Evolutionary conservation across 208 protist species (phyloP).

Genomic region (Leishmania martiniquensis): DNA sequence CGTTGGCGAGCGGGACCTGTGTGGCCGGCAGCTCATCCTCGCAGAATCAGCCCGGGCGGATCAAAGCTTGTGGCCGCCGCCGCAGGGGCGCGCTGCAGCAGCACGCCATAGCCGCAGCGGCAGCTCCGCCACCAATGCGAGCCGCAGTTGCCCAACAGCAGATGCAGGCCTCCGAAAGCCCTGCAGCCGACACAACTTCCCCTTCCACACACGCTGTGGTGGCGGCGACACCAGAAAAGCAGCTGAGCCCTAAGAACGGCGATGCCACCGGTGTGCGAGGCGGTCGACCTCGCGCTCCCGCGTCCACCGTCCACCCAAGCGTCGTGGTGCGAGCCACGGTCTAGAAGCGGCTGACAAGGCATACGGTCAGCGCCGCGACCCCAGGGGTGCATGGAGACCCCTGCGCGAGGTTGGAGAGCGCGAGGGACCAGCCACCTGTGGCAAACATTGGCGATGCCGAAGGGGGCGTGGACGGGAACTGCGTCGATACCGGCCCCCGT

Average conservation of each 20-base stretch:
- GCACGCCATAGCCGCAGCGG: not conserved
- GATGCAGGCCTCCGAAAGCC: not conserved
- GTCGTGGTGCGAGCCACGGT: not conserved
- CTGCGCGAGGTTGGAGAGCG: not conserved
- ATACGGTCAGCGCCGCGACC: not conserved
- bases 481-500: conserved; percentile 1
- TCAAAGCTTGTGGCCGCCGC: not conserved
- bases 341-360: not conserved
- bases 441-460: not conserved
- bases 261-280: not conserved
- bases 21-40: not conserved
- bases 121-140: not conserved
- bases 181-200: not conserved
- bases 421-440: not conserved
- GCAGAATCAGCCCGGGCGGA: not conserved
- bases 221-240: not conserved
- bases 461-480: conserved; percentile 13
- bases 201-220: not conserved
- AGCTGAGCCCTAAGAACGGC: not conserved
- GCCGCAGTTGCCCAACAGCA: not conserved
- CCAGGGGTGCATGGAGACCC: not conserved
- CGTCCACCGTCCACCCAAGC: not conserved
- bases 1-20: not conserved
- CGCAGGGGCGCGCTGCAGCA: not conserved
- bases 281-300: not conserved